Evolutionary conservation across 2,329 filamentous ascomycete genomes (phyloP), one percentile per base, ranked within the genome.

Genomic region (Elsinoe necatrix): DNA sequence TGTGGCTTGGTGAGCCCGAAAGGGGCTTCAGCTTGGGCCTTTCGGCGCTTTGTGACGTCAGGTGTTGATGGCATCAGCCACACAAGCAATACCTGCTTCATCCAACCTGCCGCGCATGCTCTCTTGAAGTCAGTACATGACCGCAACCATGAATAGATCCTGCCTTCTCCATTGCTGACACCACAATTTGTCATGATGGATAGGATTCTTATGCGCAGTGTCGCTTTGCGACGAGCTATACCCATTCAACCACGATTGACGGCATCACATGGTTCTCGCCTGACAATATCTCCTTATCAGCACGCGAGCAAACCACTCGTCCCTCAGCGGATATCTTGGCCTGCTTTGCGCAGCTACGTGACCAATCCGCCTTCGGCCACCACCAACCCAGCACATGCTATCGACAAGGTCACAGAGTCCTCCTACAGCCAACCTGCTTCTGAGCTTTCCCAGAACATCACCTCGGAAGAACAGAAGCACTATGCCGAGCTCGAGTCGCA

Each of bases 391-490:
- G 48, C 55, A 5, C 59, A 60, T n/a, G 60, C 60, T 11, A 54
- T 61, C 12, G 64, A 65, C 56, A 65, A 60, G n/a, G 54, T 56
- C 20, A 56, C 54, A 5, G 54, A 56, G 18, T 56, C 54, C 59
- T 68, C 64, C 39, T 65, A 70, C 61, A 63, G 63, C 12, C 66
- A 66, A 48, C 71, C 72, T 0, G 61, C 60, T 2, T 55, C 54
- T 16, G 58, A 59, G 23, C 27, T 63, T 16, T 60, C 57, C 34
- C 70, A 77, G 37, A 67, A 74, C 54, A 67, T 77, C 29, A 71
- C 71, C 1, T 61, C 70, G 47, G 73, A 74, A 58, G 76, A 78
- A 63, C 69, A 73, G 60, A 67, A 71, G 21, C 71, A 77, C 61
- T 77, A 73, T 61, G 68, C 70, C 11, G 65, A 63, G 52, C 66